Conservation (phyloP, 1,284 basidiomycete genomes). For the Trichosporon sp. region DNA sequence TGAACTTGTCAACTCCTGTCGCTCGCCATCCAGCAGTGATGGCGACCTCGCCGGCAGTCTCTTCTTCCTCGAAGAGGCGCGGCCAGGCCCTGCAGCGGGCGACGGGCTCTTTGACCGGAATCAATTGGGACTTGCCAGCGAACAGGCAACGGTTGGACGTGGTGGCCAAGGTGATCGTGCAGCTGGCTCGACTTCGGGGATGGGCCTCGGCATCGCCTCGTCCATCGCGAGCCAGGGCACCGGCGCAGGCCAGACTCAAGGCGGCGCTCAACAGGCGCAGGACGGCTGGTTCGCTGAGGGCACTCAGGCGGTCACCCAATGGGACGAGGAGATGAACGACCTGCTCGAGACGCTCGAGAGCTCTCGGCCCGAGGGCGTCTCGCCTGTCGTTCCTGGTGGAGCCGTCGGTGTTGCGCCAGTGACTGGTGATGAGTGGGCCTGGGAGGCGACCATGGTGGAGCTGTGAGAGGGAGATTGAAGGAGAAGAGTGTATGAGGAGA, state of each 20-base stretch:
- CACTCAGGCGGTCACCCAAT: conserved; percentile 18
- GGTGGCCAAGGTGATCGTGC: conserved; percentile 39
- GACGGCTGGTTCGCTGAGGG: conserved; percentile 19
- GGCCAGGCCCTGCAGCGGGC: conserved; percentile 47
- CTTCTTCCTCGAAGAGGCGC: conserved; percentile 18
- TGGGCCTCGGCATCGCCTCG: conserved; percentile 23
- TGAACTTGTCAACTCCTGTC: conserved; percentile 32
- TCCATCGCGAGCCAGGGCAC: conserved; percentile 8
- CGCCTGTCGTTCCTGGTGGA: conserved; percentile 10
- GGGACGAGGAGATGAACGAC: conserved; percentile 26
- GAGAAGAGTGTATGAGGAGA: not conserved
- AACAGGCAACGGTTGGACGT: conserved; percentile 26
- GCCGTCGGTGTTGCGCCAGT: conserved; percentile 3
- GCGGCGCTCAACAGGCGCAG: conserved; percentile 7
- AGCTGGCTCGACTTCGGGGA: conserved; percentile 36
- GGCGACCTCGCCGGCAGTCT: conserved; percentile 33
- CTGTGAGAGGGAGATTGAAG: conserved; percentile 2
- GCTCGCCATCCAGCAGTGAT: conserved; percentile 47
- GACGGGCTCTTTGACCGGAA: conserved; percentile 33
- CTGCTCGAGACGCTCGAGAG: conserved; percentile 24
- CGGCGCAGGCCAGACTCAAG: not conserved
- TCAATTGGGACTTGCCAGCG: conserved; percentile 26
- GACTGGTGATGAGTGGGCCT: conserved; percentile 18
- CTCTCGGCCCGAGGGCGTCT: conserved; percentile 10
- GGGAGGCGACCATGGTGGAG: conserved; percentile 21